Evolutionary conservation across 768 basidiomycete species (phyloP), one percentile per base, ranked within the genome.

Genomic region (Leccinum broughii): DNA sequence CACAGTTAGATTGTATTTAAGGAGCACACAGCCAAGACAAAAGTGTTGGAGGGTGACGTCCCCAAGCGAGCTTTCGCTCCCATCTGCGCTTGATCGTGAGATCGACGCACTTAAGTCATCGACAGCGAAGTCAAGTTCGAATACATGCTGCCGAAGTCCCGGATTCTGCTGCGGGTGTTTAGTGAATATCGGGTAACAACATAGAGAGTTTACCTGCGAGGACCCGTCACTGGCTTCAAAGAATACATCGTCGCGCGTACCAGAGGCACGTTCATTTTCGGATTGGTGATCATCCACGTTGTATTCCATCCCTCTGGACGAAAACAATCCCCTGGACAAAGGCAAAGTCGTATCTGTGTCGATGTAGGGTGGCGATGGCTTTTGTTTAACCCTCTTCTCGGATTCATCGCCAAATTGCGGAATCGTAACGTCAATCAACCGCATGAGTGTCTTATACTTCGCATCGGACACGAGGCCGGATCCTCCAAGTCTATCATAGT

Each of bases 391-490:
- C 54, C 59, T 55, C 11, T 72, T 70, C 51, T 66, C 72, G 32
- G 66, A 62, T 24, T 76, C 79, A 26, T 83, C 78, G 49, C 84
- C 88, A 65, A 98, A 89, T 59, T 88, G 84, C 14, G 97, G 97
- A 41, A 98, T 87, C 30, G 88, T 85, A 28, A 95, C 87, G 67
- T 98, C 95, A 66, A 98, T 84, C 58, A 98, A 80, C 9, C 92
- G 86, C 92, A 99, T 93, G 49, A 98, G 75, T 1, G 88, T 84
- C 75, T 95, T 90, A 76, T 96, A 96, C 72, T 95, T 96, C 8
- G 85, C 84, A 68, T 94, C 92, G 22, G 92, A 94, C 50, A 95
- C 77, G 80, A 77, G 44, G 78, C 74, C 0, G 83, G 82, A 60
- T 90, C 80, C 59, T 80, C 79, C 10, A 76, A 76, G 65, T 91